Evolutionary conservation across 208 protist genomes (phyloP).

Genomic region (Polymyxa betae): DNA sequence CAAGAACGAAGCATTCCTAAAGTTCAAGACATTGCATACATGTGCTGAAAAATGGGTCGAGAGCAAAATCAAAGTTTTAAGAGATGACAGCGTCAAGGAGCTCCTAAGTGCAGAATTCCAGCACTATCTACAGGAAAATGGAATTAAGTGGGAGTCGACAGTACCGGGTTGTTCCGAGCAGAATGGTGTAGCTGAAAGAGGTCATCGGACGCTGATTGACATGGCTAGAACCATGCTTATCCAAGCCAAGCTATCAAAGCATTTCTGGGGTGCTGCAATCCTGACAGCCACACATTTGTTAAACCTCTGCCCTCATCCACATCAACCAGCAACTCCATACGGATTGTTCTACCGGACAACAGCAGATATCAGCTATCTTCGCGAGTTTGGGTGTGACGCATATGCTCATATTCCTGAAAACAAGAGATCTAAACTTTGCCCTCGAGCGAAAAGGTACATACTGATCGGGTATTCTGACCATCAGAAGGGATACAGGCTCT

Average conservation of each 20-base stretch:
- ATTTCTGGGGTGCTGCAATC: not conserved
- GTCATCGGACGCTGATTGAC: not conserved
- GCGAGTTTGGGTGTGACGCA: conserved; percentile 10
- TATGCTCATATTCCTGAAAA: not conserved
- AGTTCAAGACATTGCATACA: not conserved
- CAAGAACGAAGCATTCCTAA: not conserved
- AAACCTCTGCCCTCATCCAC: not conserved
- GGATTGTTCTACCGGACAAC: not conserved
- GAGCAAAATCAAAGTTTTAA: too few species aligned
- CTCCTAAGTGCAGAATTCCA: not conserved
- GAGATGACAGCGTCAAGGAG: not conserved
- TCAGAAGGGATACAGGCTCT: conserved; percentile 23
- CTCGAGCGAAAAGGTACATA: not conserved
- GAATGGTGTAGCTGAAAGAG: not conserved
- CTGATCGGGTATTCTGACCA: not conserved
- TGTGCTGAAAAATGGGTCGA: too few species aligned
- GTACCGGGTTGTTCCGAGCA: not conserved
- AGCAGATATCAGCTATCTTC: not conserved
- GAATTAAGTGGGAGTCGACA: not conserved
- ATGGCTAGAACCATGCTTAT: conserved; percentile 9
- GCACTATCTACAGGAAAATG: not conserved
- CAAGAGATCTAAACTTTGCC: not conserved
- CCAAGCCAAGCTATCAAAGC: not conserved
- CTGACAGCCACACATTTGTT: not conserved
- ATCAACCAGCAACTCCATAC: not conserved